Percentiles rank a stretch among this genome's conserved stretches.
Conservation (phyloP, 768 basidiomycete species). For the Hygrophorus pudorinus region DNA sequence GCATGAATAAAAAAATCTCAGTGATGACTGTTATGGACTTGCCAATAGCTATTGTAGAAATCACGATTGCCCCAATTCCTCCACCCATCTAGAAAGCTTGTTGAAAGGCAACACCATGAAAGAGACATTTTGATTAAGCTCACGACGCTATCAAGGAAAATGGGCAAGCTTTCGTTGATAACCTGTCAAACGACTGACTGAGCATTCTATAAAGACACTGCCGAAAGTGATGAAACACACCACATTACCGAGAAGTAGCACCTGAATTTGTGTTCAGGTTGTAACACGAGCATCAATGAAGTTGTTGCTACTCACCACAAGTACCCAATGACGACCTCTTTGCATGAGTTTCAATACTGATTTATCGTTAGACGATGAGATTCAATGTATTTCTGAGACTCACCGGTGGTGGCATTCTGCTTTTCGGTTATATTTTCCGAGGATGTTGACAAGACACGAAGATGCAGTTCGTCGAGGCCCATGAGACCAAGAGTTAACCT, state of each 20-base stretch:
- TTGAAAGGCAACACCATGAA: neutral
- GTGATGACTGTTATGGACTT: neutral
- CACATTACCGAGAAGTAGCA: constrained; percentile 83
- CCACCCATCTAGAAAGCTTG: constrained; percentile 23
- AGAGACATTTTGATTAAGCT: constrained; percentile 14
- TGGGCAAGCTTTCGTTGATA: constrained; percentile 75
- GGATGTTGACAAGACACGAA: constrained; percentile 74
- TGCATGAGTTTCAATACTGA: constrained; percentile 46
- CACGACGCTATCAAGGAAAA: constrained; percentile 71
- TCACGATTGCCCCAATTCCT: neutral
- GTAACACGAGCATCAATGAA: neutral
- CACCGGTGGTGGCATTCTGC: constrained; percentile 62
- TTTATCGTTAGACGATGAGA: neutral
- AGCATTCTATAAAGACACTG: neutral
- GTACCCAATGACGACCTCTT: constrained; percentile 83
- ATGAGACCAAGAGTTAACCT: constrained; percentile 88
- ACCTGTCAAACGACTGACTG: constrained; percentile 33
- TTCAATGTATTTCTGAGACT: neutral
- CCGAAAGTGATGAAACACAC: constrained; percentile 29
- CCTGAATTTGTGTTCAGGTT: constrained; percentile 29
- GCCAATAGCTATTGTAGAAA: constrained; percentile 4
- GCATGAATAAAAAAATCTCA: neutral
- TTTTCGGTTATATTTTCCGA: constrained; percentile 67
- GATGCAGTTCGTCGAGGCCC: constrained; percentile 88
- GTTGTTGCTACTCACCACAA: constrained; percentile 55